Evolutionary conservation across 306 rosid species (phyloP), one percentile per base, ranked within the genome.

Genomic region (Quercus dentata): DNA sequence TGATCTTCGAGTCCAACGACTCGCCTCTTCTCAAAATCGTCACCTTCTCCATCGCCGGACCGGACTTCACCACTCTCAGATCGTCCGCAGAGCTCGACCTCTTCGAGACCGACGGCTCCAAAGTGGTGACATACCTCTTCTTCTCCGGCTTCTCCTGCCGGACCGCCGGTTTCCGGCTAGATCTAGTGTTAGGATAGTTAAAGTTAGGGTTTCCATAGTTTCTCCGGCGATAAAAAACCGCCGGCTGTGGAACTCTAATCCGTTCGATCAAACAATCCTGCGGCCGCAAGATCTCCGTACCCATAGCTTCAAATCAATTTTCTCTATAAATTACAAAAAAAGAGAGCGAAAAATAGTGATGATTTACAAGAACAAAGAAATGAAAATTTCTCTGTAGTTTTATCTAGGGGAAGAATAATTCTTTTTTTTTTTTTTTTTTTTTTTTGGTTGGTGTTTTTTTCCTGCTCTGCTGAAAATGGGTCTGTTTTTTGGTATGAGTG

Each of bases 231-330:
- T 80, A 81, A 80, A 89, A 78, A 44, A 78, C 28, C 56, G 86
- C 69, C 70, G 86, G 71, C 6, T 74, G 76, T 0, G 93, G 85
- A 30, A 12, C 75, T 52, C 93, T 74, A 79, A 88, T 85, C 41
- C 92, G 76, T 33, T 87, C 81, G 38, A 84, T 76, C 59, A 95
- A 83, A 49, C 88, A 91, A 51, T 95, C 88, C 35, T 90, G 98
- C 30, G 99, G 98, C 67, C 91, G 73, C 44, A 95, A 76, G 71
- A 95, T 80, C 86, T 91, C 97, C 2, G 98, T 95, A 25, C 91
- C 99, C 99, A 95, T 95, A 62, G 19, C 14, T 6, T n/a, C 68
- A 80, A 83, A 58, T 46, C 20, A 21, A 27, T 1, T 65, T 65
- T 74, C 46, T 0, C 4, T 10, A 69, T 2, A 8, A 11, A 10